Evolutionary conservation across 331 rosid species (phyloP).

Genomic region (Pyracantha coccinea): DNA sequence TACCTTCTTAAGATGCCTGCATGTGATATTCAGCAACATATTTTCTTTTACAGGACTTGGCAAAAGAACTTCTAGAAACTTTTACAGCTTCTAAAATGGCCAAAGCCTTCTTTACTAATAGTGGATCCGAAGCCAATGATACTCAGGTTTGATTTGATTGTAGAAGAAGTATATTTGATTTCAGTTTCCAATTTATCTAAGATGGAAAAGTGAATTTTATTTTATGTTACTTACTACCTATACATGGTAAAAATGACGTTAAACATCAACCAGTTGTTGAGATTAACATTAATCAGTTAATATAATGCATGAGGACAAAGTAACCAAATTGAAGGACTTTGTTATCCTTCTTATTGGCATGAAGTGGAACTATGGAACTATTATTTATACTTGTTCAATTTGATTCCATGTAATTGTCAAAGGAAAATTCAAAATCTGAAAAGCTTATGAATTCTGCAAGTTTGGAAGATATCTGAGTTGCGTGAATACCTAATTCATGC

Average conservation of each 20-base stretch:
- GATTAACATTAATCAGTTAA: not conserved
- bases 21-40: slow-evolving; percentile 11
- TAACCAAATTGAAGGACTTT: not conserved
- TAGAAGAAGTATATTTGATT: slow-evolving; percentile 12
- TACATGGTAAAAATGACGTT: not conserved
- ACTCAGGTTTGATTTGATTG: slow-evolving; percentile 59
- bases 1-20: not conserved
- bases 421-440: not conserved
- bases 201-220: not conserved
- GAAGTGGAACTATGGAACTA: not conserved
- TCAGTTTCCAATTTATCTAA: not conserved
- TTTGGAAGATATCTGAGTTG: not conserved
- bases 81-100: slow-evolving; percentile 84
- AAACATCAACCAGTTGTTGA: not conserved
- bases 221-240: not conserved
- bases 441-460: not conserved
- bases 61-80: slow-evolving; percentile 63
- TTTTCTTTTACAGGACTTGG: slow-evolving; percentile 61
- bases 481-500: not conserved
- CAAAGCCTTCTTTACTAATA: slow-evolving; percentile 76
- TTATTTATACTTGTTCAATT: not conserved
- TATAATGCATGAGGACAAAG: not conserved
- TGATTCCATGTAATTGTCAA: not conserved
- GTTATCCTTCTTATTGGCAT: not conserved
- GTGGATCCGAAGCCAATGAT: slow-evolving; percentile 98